Evolutionary conservation across 768 basidiomycete genomes (phyloP).

Genomic region (Agaricus sinodeliciosus): DNA sequence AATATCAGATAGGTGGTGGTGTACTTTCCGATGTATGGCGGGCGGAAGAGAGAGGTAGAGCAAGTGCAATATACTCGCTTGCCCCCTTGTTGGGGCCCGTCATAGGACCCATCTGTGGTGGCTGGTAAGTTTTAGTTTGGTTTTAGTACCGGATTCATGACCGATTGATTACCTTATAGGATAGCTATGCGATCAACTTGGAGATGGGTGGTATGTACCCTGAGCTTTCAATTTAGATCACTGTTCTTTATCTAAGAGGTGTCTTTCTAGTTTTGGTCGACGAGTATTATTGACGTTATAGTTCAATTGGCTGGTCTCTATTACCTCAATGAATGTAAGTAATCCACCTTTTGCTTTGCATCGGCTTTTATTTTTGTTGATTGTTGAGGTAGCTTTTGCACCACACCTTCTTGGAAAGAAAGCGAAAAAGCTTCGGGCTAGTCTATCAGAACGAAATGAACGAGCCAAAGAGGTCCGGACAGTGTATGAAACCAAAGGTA

Average conservation of each 20-base stretch:
- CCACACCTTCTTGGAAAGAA: constrained; percentile 43
- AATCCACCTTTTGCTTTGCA: background rate
- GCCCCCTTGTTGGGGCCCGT: constrained; percentile 64
- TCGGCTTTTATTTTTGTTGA: constrained; percentile 16
- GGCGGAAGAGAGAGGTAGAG: constrained; percentile 56
- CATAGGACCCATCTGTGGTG: constrained; percentile 55
- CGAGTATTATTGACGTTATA: constrained; percentile 46
- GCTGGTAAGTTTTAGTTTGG: constrained; percentile 31
- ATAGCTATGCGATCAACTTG: constrained; percentile 58
- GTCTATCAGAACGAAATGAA: constrained; percentile 42
- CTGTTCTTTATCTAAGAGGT: background rate
- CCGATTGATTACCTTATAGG: constrained; percentile 22
- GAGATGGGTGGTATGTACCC: constrained; percentile 58
- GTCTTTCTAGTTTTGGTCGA: constrained; percentile 53
- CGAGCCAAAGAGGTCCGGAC: constrained; percentile 34
- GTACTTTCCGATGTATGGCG: constrained; percentile 57
- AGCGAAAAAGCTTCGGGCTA: constrained; percentile 37
- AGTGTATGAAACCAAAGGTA: constrained; percentile 33
- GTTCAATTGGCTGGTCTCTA: constrained; percentile 53
- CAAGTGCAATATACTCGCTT: constrained; percentile 56
- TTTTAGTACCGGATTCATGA: background rate
- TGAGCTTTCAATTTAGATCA: too few relatives aligned
- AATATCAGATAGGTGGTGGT: constrained; percentile 50
- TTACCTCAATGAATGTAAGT: constrained; percentile 57
- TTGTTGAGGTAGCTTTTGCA: constrained; percentile 30